Base-by-base conservation (phyloP, 2,329 filamentous ascomycete genomes). In the Aureobasidium sp. region DNA sequence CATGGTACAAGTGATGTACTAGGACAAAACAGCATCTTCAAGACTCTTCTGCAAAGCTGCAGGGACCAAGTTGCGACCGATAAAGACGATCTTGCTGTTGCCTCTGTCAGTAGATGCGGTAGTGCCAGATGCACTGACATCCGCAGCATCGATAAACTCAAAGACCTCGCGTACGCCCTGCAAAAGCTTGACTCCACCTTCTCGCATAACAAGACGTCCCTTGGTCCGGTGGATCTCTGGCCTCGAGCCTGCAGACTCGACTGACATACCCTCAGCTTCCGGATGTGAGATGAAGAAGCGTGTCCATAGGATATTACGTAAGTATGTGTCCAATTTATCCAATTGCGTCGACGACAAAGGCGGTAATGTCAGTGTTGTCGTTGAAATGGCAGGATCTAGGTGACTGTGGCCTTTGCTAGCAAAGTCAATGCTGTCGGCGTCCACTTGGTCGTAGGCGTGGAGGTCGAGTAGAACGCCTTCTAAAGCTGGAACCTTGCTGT, bases 81-180 rank as follows among this genome's bases (percentile, higher is more conserved):
- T 73, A 27, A 74, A 63, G 7, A 74, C 72, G 51, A 74, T 70
- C 60, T 70, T 73, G 48, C 72, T 69, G 13, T 51, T 63, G 20
- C 62, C 29, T 51, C 42, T 52, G 17, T 32, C 51, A 20, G 23
- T 8, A 26, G 62, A 37, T 9, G 50, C 51, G 20, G 44, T 53
- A 44, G 42, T 44, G 5, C 34, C 58, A 13, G 44, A 55, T 5
- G 41, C n/a, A 9, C 53, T 60, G 27, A 41, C 42, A 17, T 57
- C 66, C 5, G 62, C 51, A 48, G 48, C 62, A 63, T 96, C 91
- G 27, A 90, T 84, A 27, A 97, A 88, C 70, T 99, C 94, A 73
- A 97, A 99, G 17, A 97, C 83, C 68, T 97, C 93, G 59, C 93
- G 80, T 0, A 99, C 94, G 1, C 92, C 94, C 73, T 99, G 94